Conservation (phyloP, 2,329 filamentous ascomycete species). For the Fusarium albosuccineum region DNA sequence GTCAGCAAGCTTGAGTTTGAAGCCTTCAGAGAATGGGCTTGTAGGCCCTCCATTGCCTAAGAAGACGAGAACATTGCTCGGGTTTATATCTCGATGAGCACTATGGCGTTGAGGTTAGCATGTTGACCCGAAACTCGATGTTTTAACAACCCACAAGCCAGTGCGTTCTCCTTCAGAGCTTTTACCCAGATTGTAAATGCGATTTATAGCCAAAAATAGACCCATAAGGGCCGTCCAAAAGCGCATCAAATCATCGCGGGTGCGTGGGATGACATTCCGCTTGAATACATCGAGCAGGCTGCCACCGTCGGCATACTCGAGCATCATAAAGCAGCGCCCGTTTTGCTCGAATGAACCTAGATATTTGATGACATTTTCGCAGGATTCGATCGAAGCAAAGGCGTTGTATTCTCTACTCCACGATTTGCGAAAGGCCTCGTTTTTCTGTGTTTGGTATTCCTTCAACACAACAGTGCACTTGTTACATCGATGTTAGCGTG, state of each 20-base stretch:
- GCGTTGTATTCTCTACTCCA: constrained; percentile 19
- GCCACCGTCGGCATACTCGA: constrained; percentile 19
- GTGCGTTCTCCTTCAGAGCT: not conserved
- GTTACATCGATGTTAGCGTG: too few relatives aligned
- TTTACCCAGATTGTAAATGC: constrained; percentile 18
- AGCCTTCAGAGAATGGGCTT: not conserved
- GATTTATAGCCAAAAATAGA: constrained; percentile 6
- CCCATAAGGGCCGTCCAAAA: constrained; percentile 21
- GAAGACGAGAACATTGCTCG: constrained; percentile 29
- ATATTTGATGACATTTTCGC: constrained; percentile 21
- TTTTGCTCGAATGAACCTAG: constrained; percentile 32
- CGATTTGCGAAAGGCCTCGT: constrained; percentile 2
- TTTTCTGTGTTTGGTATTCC: constrained; percentile 10
- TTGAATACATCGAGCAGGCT: constrained; percentile 20
- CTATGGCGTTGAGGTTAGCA: not conserved
- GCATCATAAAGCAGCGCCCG: constrained; percentile 10
- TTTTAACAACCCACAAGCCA: constrained; percentile 11
- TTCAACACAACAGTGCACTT: constrained; percentile 30
- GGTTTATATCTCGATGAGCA: constrained; percentile 35
- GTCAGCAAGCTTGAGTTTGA: constrained; percentile 29
- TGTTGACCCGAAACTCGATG: not conserved
- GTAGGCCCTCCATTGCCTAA: not conserved
- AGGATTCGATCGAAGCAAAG: constrained; percentile 12
- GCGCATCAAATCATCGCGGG: not conserved
- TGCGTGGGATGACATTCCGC: not conserved